phyloP scores from a whole-genome alignment of 2,329 filamentous ascomycete genomes.

The Botryotinia convoluta region DNA sequence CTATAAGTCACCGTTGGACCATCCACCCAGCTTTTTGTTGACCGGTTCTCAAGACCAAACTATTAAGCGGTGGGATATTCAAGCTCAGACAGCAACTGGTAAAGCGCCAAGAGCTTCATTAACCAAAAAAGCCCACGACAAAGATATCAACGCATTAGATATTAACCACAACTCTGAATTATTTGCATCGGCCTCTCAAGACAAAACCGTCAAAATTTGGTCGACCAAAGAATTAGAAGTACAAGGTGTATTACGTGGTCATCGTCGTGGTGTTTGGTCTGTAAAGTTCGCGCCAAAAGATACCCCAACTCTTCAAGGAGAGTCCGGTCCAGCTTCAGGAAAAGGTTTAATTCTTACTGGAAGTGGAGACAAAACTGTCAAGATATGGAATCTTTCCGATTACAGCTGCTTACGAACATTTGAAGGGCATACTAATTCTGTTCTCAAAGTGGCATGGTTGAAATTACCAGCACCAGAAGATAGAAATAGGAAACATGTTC shows the following conservation, averaged over 20 bases:
- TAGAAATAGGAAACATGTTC: conserved; percentile 58
- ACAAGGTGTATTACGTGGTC: conserved; percentile 85
- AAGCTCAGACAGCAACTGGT: conserved; percentile 46
- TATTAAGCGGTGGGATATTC: conserved; percentile 87
- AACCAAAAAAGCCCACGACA: conserved; percentile 95
- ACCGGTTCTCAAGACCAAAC: conserved; percentile 96
- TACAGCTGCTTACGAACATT: conserved; percentile 93
- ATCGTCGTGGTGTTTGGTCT: conserved; percentile 94
- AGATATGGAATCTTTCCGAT: conserved; percentile 89
- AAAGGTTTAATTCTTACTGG: conserved; percentile 86
- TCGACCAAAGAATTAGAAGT: conserved; percentile 86
- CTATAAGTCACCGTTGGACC: conserved; percentile 67
- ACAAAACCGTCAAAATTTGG: conserved; percentile 97
- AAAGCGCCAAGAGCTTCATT: conserved; percentile 67
- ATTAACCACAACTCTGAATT: conserved; percentile 71
- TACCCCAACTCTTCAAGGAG: conserved; percentile 69
- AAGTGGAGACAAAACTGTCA: conserved; percentile 93
- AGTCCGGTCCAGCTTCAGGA: conserved; percentile 68
- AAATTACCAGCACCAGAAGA: conserved; percentile 49
- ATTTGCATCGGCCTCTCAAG: conserved; percentile 95
- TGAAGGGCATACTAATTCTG: conserved; percentile 93
- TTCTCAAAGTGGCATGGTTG: conserved; percentile 91
- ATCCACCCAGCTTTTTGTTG: conserved; percentile 80
- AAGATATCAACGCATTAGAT: conserved; percentile 95
- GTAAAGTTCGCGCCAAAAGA: conserved; percentile 83